phyloP scores from a whole-genome alignment of 306 rosid genomes.

The Casuarina cunninghamiana region DNA sequence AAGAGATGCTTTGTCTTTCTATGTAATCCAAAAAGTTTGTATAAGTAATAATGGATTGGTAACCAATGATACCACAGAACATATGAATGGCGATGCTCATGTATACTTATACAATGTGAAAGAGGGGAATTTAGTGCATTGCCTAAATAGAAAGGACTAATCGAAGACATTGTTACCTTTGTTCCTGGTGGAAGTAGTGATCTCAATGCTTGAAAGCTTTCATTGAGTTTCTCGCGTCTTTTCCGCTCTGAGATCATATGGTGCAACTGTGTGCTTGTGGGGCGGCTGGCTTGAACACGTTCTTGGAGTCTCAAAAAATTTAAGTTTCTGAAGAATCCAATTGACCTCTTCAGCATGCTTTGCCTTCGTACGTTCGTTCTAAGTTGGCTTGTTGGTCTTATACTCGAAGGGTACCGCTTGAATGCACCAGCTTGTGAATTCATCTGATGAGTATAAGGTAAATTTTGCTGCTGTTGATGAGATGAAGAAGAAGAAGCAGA shows the following conservation, averaged over 20 bases:
- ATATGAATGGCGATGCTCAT: too few relatives aligned
- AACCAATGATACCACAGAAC: background rate
- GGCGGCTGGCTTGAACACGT: slow-evolving; percentile 42
- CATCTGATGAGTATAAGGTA: slow-evolving; percentile 19
- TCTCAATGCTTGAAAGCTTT: slow-evolving; percentile 71
- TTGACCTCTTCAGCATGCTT: slow-evolving; percentile 58
- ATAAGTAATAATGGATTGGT: background rate
- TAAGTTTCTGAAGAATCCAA: slow-evolving; percentile 51
- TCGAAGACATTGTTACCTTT: slow-evolving; percentile 48
- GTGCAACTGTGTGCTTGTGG: slow-evolving; percentile 57
- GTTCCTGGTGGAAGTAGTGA: slow-evolving; percentile 77
- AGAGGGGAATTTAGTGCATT: background rate
- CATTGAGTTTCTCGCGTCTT: slow-evolving; percentile 82
- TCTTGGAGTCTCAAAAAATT: slow-evolving; percentile 47
- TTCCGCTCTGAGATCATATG: slow-evolving; percentile 82
- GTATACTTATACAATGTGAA: background rate
- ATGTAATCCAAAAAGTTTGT: slow-evolving; percentile 6
- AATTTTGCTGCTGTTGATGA: slow-evolving; percentile 18
- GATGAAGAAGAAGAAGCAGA: slow-evolving; percentile 40
- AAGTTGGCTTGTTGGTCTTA: slow-evolving; percentile 24
- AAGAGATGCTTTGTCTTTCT: slow-evolving; percentile 89
- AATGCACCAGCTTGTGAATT: slow-evolving; percentile 56
- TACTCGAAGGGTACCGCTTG: slow-evolving; percentile 35
- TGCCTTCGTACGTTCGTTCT: slow-evolving; percentile 32
- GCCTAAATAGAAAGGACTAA: background rate